Evolutionary conservation across 192 early-diverging fungal species (phyloP), one percentile per base, ranked within the genome.

Genomic region (Backusella australiensis): DNA sequence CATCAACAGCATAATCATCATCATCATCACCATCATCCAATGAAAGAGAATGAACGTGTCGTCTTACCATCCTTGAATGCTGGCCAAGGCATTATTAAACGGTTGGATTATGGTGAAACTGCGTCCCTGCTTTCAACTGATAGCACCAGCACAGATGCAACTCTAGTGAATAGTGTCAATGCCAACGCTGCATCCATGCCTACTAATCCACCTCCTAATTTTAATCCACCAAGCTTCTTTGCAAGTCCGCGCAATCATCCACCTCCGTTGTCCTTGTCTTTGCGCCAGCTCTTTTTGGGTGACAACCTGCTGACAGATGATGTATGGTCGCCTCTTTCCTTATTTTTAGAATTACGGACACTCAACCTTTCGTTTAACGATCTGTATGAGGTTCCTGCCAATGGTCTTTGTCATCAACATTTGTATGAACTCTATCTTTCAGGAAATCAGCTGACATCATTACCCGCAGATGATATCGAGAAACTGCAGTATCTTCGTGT

Each of bases 381-480:
- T 74, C 86, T 97, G 49, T 89, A 89, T 72, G 94, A 97, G 70
- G 86, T 97, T 69, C 95, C 94, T 17, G 85, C 92, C 1, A 90
- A 91, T 69, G 89, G 93, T 4, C 86, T 93, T 72, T 90, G 85
- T 29, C 91, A 88, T 76, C 88, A 90, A 77, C 89, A 94, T 70
- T 75, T 96, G 69, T 84, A 80, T 15, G 94, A 95, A 74, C 84
- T 97, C 23, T 93, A 95, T 79, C 76, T 97, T 41, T 91, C 91
- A 15, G 95, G 96, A 3, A 96, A 96, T 78, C 89, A 94, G 53
- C 85, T 97, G 71, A 87, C 91, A 23, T 91, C 91, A 0, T 80
- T 97, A 19, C 96, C 95, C 7, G 94, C 91, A 39, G 96, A 96
- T 49, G 92, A 93, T 73, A 93, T 96, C 69, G 93, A 93, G 42